Conservation (phyloP, 2,329 filamentous ascomycete species). For the Biscogniauxia marginata region DNA sequence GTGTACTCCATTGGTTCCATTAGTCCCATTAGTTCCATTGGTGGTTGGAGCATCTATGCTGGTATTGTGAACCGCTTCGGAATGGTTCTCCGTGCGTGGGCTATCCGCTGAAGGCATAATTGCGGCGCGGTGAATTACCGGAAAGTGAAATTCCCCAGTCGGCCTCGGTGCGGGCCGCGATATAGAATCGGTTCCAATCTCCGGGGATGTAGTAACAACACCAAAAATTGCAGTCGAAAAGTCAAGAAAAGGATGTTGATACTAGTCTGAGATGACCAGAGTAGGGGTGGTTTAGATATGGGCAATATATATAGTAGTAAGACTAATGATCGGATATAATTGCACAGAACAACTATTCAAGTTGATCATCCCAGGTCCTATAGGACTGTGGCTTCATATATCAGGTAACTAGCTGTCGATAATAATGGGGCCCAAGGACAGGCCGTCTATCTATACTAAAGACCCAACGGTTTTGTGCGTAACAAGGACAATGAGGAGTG, state of each 20-base stretch:
- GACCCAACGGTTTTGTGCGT: conserved; percentile 5
- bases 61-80: conserved; percentile 11
- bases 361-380: conserved; percentile 5
- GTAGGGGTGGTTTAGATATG: background rate
- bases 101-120: conserved; percentile 24
- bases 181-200: conserved; percentile 5
- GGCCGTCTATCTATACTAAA: background rate
- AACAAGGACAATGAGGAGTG: background rate
- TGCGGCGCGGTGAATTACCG: background rate
- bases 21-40: conserved; percentile 11
- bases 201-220: conserved; percentile 4
- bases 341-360: background rate
- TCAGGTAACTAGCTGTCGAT: background rate
- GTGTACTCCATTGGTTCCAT: conserved; percentile 15
- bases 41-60: conserved; percentile 11
- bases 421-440: background rate
- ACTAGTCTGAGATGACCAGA: background rate
- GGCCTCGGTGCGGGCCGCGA: conserved; percentile 14
- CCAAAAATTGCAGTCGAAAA: conserved; percentile 4
- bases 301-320: conserved; percentile 1
- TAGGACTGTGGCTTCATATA: conserved; percentile 25
- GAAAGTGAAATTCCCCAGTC: conserved; percentile 2
- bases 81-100: conserved; percentile 6
- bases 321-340: background rate
- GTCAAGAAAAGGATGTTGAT: background rate